phyloP scores from a whole-genome alignment of 2,329 filamentous ascomycete species.

The Emergomyces africanus region DNA sequence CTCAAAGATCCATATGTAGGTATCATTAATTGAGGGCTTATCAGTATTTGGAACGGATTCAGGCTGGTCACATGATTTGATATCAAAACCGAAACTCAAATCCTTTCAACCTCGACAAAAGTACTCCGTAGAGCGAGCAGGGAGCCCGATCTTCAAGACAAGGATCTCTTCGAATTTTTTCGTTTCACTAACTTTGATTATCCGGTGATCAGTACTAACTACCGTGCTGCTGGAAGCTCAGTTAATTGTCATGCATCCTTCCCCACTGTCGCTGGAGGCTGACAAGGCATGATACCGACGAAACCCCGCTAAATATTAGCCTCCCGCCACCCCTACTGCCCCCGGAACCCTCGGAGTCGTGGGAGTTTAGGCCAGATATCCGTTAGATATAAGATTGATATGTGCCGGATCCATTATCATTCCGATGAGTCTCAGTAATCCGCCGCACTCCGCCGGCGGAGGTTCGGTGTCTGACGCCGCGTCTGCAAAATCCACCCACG shows the following conservation, averaged over 20 bases:
- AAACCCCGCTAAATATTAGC: neutral
- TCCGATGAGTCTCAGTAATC: slow-evolving; percentile 31
- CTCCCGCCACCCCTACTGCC: neutral
- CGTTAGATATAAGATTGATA: neutral
- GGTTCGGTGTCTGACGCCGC: slow-evolving; percentile 20
- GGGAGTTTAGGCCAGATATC: neutral
- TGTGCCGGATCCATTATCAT: neutral
- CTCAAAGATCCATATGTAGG: too few species aligned
- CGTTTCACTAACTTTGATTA: neutral
- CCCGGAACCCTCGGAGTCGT: neutral
- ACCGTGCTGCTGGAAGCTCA: neutral
- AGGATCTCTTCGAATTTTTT: neutral
- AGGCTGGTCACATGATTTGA: neutral
- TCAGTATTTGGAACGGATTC: too few species aligned
- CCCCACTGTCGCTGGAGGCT: neutral
- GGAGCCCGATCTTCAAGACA: neutral
- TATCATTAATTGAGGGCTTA: too few species aligned
- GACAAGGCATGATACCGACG: neutral
- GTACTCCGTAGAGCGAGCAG: neutral
- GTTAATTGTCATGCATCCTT: neutral
- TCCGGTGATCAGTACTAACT: neutral
- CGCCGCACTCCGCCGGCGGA: slow-evolving; percentile 24
- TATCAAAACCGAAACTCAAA: neutral
- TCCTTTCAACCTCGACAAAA: neutral
- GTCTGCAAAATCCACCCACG: slow-evolving; percentile 16